Evolutionary conservation across 768 basidiomycete genomes (phyloP).

Genomic region (Panus rudis): DNA sequence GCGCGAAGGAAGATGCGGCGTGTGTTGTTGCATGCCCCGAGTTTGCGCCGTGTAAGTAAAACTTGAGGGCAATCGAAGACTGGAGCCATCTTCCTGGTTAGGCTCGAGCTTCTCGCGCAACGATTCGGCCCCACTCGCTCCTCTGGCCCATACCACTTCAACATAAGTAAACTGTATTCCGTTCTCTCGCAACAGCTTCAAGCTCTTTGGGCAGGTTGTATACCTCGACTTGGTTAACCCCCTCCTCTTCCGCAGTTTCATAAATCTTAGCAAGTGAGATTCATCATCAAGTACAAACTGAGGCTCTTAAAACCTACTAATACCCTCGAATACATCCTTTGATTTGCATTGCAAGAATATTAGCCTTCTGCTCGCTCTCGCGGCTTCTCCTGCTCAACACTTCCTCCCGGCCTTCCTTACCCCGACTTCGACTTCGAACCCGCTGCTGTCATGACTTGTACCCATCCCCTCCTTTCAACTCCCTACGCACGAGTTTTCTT

Average conservation of each 20-base stretch:
- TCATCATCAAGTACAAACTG: too few species aligned
- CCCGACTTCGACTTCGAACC: too few species aligned
- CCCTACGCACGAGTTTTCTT: too few species aligned
- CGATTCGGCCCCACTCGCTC: constrained; percentile 32
- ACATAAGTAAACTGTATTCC: constrained; percentile 33
- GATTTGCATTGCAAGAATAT: too few species aligned
- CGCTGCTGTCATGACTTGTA: too few species aligned
- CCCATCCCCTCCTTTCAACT: too few species aligned
- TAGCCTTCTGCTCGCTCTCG: too few species aligned
- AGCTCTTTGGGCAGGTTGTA: constrained; percentile 39
- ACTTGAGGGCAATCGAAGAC: constrained; percentile 3
- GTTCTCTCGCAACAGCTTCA: constrained; percentile 15
- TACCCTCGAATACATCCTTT: too few species aligned
- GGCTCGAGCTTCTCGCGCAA: constrained; percentile 43
- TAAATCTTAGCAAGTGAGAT: constrained; percentile 30
- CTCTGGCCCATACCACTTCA: constrained; percentile 45
- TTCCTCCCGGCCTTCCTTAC: too few species aligned
- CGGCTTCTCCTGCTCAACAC: too few species aligned
- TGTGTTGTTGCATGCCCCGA: constrained; percentile 92
- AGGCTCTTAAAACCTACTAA: too few species aligned
- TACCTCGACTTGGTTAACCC: constrained; percentile 35
- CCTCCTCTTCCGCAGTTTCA: constrained; percentile 27
- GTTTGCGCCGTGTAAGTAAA: constrained; percentile 94
- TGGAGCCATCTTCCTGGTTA: too few species aligned
- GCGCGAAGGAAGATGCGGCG: constrained; percentile 96